Conservation (phyloP, 352 stramenopile species). For the Phytophthora ramorum region DNA sequence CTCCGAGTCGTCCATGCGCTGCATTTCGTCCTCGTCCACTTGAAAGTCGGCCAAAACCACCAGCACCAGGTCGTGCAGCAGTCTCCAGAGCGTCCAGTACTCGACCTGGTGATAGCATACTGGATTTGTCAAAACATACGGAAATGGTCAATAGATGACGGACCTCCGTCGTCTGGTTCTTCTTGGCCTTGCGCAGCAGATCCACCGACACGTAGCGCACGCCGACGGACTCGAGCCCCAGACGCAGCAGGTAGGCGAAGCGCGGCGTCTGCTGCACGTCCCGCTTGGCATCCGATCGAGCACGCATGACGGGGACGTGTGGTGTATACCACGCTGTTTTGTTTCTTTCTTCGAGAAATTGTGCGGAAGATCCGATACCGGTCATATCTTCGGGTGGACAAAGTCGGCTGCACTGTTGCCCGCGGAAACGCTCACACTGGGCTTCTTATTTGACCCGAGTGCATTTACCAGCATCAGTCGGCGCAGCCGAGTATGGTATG, state of each 20-base stretch:
- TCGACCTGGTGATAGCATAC: conserved; percentile 38
- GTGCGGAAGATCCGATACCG: conserved; percentile 1
- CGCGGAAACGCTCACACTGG: background rate
- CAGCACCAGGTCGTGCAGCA: conserved; percentile 73
- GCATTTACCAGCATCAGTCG: too few species aligned
- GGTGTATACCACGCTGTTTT: background rate
- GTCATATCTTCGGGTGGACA: background rate
- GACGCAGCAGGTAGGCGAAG: conserved; percentile 52
- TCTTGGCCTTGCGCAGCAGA: conserved; percentile 70
- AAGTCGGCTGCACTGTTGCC: background rate
- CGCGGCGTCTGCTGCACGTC: conserved; percentile 23
- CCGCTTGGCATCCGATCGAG: background rate
- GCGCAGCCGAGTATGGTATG: too few species aligned
- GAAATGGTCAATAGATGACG: background rate
- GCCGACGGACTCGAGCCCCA: conserved; percentile 51
- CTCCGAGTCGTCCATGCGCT: conserved; percentile 20
- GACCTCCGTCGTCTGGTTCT: conserved; percentile 40
- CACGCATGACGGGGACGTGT: conserved; percentile 9
- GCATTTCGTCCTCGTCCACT: conserved; percentile 51
- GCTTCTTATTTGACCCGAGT: too few species aligned
- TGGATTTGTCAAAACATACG: background rate
- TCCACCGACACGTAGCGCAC: conserved; percentile 63
- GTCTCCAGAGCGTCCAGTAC: conserved; percentile 55
- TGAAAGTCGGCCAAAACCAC: conserved; percentile 68
- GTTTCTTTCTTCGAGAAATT: background rate